phyloP scores from a whole-genome alignment of 768 basidiomycete genomes.

The Lentinula edodes region DNA sequence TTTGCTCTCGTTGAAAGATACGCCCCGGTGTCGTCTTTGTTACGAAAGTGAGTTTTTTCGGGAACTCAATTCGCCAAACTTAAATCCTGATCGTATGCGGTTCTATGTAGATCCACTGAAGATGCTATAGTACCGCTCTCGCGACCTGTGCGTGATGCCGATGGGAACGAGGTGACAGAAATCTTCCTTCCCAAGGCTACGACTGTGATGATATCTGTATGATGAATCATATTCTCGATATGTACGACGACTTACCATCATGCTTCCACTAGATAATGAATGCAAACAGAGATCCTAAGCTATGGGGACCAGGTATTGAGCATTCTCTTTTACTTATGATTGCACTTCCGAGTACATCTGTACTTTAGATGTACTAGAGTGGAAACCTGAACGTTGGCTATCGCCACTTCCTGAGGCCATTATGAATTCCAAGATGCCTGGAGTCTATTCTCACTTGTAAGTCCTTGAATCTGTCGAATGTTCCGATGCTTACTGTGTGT shows the following conservation, averaged over 20 bases:
- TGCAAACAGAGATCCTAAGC: slow-evolving; percentile 31
- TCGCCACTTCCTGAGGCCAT: slow-evolving; percentile 30
- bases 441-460: slow-evolving; percentile 40
- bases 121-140: slow-evolving; percentile 37
- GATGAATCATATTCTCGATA: background rate
- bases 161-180: slow-evolving; percentile 30
- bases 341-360: background rate
- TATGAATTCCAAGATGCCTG: slow-evolving; percentile 32
- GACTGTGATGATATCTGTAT: slow-evolving; percentile 25
- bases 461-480: slow-evolving; percentile 4
- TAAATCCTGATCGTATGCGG: background rate
- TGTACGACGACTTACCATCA: background rate
- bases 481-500: too few relatives aligned
- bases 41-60: slow-evolving; percentile 16
- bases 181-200: slow-evolving; percentile 35
- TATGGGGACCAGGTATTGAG: slow-evolving; percentile 34
- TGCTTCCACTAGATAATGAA: slow-evolving; percentile 16
- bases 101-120: slow-evolving; percentile 22
- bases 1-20: slow-evolving; percentile 4
- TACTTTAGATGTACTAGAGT: slow-evolving; percentile 32
- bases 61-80: background rate
- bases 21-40: slow-evolving; percentile 11
- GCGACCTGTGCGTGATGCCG: slow-evolving; percentile 26
- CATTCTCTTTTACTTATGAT: background rate
- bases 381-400: slow-evolving; percentile 50